These are phyloP conservation scores for Sporothrix globosa DNA, from an alignment of 2,329 filamentous ascomycete species.

Conservation along the genomic window DNA sequence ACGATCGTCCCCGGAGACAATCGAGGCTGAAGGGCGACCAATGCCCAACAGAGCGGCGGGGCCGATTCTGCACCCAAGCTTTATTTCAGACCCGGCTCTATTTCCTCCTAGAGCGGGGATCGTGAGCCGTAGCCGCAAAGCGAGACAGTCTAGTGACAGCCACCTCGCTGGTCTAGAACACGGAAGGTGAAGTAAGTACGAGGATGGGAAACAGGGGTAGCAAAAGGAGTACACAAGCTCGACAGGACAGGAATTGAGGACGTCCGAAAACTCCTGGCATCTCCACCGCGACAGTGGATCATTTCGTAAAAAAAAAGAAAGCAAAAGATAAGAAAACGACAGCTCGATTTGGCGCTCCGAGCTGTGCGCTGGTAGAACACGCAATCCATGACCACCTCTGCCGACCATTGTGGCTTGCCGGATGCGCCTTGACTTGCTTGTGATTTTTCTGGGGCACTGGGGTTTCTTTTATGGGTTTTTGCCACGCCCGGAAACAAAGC, in stretches of 20 bases:
- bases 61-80: conserved; percentile 14
- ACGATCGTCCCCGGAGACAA: neutral
- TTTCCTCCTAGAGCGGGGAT: conserved; percentile 3
- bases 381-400: neutral
- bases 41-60: neutral
- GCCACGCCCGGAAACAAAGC: neutral
- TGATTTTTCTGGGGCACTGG: neutral
- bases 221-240: neutral
- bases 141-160: conserved; percentile 13
- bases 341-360: neutral
- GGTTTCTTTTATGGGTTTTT: neutral
- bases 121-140: conserved; percentile 10
- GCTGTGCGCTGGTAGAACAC: too few species aligned
- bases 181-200: too few species aligned
- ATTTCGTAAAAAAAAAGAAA: neutral
- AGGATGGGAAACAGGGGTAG: neutral
- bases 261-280: neutral
- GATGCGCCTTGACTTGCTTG: neutral
- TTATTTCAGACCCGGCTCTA: neutral
- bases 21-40: neutral
- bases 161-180: conserved; percentile 13
- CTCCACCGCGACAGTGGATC: neutral
- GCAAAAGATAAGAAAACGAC: too few species aligned
- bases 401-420: neutral
- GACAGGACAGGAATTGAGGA: too few species aligned